Evolutionary conservation across 495 filamentous ascomycete genomes (phyloP).

Genomic region (Beverwykella pulmonaria): DNA sequence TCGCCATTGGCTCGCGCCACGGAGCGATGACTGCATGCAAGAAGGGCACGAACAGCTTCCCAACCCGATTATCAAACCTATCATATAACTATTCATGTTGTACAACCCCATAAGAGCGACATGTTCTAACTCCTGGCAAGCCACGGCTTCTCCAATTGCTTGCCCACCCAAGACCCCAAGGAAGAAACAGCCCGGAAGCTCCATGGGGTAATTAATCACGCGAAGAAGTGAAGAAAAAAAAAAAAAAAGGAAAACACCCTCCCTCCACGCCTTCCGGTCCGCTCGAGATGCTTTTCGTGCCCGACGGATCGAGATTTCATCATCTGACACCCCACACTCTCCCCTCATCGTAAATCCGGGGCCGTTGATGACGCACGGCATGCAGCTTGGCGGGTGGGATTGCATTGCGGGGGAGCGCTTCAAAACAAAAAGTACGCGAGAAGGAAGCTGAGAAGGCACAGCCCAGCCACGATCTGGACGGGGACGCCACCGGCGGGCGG

Average conservation of each 20-base stretch:
- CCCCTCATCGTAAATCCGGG: slow-evolving; percentile 32
- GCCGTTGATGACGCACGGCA: slow-evolving; percentile 30
- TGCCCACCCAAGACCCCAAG: slow-evolving; percentile 18
- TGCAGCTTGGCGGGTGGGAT: slow-evolving; percentile 21
- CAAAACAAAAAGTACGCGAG: slow-evolving; percentile 95
- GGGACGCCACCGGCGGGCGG: slow-evolving; percentile 73
- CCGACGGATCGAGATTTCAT: slow-evolving; percentile 18
- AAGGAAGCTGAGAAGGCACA: slow-evolving; percentile 89
- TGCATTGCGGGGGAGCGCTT: slow-evolving; percentile 39
- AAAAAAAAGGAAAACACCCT: slow-evolving; percentile 34
- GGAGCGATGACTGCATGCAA: slow-evolving; percentile 16
- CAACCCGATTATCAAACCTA: slow-evolving; percentile 20
- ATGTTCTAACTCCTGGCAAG: slow-evolving; percentile 27
- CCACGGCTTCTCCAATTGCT: slow-evolving; percentile 27
- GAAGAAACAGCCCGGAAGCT: slow-evolving; percentile 10
- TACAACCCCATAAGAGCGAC: slow-evolving; percentile 22
- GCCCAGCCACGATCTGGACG: slow-evolving; percentile 74
- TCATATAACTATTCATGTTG: slow-evolving; percentile 36
- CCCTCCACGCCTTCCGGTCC: slow-evolving; percentile 15
- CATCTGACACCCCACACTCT: slow-evolving; percentile 37
- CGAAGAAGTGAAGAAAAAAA: slow-evolving; percentile 32
- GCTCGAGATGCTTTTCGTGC: slow-evolving; percentile 7
- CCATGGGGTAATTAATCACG: slow-evolving; percentile 28
- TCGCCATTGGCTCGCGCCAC: slow-evolving; percentile 12
- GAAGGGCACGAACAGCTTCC: background rate